A percentile compares a stretch with the other conserved stretches of the same genome.
Conservation (phyloP, 495 filamentous ascomycete species). For the Filosporella fistucella region DNA sequence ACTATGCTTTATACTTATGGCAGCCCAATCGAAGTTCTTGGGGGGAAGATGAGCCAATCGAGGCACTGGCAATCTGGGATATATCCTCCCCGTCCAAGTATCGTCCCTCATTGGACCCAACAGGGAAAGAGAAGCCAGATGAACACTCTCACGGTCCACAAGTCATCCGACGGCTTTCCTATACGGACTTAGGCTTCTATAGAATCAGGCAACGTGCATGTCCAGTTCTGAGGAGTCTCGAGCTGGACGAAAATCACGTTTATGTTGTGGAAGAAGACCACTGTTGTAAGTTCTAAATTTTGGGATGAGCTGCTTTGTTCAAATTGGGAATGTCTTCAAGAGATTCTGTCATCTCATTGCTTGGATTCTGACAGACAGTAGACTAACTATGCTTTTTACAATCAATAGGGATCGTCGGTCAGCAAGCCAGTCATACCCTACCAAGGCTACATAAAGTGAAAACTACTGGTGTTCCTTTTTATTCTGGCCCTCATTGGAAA, state of each 20-base stretch:
- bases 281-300: too few species aligned
- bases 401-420: constrained; percentile 42
- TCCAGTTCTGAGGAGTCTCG: constrained; percentile 48
- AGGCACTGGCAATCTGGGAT: constrained; percentile 64
- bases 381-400: too few species aligned
- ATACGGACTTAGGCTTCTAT: constrained; percentile 51
- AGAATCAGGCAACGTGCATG: constrained; percentile 51
- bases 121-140: constrained; percentile 33
- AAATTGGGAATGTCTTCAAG: too few species aligned
- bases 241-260: constrained; percentile 50
- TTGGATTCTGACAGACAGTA: too few species aligned
- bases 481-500: constrained; percentile 47
- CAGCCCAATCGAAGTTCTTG: constrained; percentile 57
- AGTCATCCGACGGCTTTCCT: constrained; percentile 52
- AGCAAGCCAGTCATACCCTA: constrained; percentile 31
- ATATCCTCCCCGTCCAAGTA: constrained; percentile 52
- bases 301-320: too few species aligned
- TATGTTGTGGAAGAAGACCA: constrained; percentile 48
- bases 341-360: too few species aligned
- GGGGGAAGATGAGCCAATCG: constrained; percentile 55
- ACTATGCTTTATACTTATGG: constrained; percentile 67
- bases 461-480: constrained; percentile 53
- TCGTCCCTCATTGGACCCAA: constrained; percentile 50
- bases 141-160: constrained; percentile 29
- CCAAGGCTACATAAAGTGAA: constrained; percentile 41